Base-by-base conservation (phyloP, 768 basidiomycete genomes). In the Suillus fuscotomentosus region DNA sequence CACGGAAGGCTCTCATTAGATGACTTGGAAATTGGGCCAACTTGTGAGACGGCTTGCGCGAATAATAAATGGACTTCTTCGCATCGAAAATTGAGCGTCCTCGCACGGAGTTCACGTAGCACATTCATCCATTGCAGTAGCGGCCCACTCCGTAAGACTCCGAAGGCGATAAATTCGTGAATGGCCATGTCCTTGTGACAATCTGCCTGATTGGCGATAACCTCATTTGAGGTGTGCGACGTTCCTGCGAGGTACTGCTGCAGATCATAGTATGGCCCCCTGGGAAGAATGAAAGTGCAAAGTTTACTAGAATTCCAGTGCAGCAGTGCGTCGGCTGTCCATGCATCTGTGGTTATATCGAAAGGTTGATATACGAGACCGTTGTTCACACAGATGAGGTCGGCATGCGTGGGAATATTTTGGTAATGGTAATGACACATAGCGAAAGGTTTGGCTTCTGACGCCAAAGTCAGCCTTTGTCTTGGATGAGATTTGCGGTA, bases 71-170 rank as follows among this genome's bases (percentile, higher is more conserved):
- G 76, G 1, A 86, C 80, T 31, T 79, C 80, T 1, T 74, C 72
- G 11, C 68, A 63, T 31, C 74, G 71, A 63, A 87, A 81, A 13
- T 74, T 77, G 60, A 87, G 66, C 0, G 68, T 67, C 24, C 76
- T 73, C 11, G 75, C 74, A 9, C 75, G 74, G 34, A 86, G 66
- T 65, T 83, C 82, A 15, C 80, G 77, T 24, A 77, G 63, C 48
- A 86, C 80, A 66, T 86, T 86, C 45, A 79, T 70, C 84, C 84
- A 86, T 60, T 86, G 84, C 0, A 86, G 65, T 3, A 67, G 69
- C 1, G 73, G 64, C 0, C 85, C 84, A 39, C 80, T 76, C 3
- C 86, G 81, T 47, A 86, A 65, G 53, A 75, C 72, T 13, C 77
- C 79, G 59, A 84, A 86, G 0, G 80, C 75, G 14, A 79, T 72